Conservation (phyloP, 805 yeast species). For the Ogataea kodamae region DNA sequence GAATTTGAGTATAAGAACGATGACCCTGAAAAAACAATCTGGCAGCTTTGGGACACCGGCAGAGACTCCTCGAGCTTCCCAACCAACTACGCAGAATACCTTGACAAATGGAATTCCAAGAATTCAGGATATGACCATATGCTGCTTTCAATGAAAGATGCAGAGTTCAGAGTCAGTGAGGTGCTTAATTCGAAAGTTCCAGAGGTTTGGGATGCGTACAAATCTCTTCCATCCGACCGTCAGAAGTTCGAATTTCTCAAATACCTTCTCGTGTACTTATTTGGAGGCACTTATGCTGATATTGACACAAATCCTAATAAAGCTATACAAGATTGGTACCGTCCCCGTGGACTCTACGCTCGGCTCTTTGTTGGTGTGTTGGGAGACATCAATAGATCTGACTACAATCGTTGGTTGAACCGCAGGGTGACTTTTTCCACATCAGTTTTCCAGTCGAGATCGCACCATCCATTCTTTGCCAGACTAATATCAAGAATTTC, state of each 20-base stretch:
- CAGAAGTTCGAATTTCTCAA: conserved; percentile 50
- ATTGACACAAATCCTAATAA: conserved; percentile 48
- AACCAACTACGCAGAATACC: conserved; percentile 3
- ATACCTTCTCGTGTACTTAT: conserved; percentile 44
- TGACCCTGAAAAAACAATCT: conserved; percentile 18
- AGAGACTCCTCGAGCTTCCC: conserved; percentile 11
- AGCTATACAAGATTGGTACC: conserved; percentile 31
- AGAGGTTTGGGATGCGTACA: conserved; percentile 45
- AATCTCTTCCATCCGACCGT: conserved; percentile 43
- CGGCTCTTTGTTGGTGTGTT: conserved; percentile 21
- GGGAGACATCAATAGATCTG: conserved; percentile 21
- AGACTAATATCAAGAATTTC: conserved; percentile 24
- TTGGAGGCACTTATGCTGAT: conserved; percentile 56
- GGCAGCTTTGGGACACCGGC: conserved; percentile 18
- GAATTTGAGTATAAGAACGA: conserved; percentile 16
- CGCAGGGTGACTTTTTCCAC: conserved; percentile 24
- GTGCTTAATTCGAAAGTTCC: conserved; percentile 34
- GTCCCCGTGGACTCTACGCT: conserved; percentile 14
- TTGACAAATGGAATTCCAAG: conserved; percentile 9
- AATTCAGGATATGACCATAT: conserved; percentile 11
- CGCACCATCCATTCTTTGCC: conserved; percentile 27
- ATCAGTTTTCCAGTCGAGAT: conserved; percentile 19
- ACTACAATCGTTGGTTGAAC: conserved; percentile 17
- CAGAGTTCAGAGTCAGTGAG: conserved; percentile 9
- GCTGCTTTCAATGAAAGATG: conserved; percentile 10